Evolutionary conservation across 2,329 filamentous ascomycete species (phyloP).

Genomic region (Blumeriella jaapii): DNA sequence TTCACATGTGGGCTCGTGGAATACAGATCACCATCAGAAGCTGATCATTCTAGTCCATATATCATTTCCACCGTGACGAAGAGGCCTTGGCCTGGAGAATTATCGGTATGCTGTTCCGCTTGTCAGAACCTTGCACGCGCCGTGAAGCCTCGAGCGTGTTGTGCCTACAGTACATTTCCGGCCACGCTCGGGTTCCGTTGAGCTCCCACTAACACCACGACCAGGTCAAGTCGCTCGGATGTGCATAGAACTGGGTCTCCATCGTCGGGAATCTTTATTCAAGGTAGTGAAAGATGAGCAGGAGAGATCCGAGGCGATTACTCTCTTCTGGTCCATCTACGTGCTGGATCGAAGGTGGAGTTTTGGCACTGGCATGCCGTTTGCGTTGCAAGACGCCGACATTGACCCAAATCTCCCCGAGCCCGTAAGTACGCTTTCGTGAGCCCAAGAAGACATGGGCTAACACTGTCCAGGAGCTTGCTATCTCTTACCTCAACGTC

Average conservation of each 20-base stretch:
- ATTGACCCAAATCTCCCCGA: conserved; percentile 70
- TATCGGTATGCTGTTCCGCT: conserved; percentile 37
- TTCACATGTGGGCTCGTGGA: background rate
- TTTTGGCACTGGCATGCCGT: conserved; percentile 80
- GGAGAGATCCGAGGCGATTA: conserved; percentile 55
- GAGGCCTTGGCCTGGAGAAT: conserved; percentile 79
- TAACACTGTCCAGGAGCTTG: conserved; percentile 16
- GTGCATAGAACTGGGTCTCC: conserved; percentile 73
- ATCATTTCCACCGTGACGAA: conserved; percentile 76
- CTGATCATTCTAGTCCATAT: conserved; percentile 45
- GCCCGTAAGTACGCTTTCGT: conserved; percentile 46
- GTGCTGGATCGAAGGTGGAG: conserved; percentile 80
- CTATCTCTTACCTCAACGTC: conserved; percentile 57
- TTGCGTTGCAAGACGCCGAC: conserved; percentile 73
- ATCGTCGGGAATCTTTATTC: conserved; percentile 62
- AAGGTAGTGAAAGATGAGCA: conserved; percentile 55
- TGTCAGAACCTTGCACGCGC: background rate
- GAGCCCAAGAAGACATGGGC: conserved; percentile 14
- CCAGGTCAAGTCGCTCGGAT: conserved; percentile 64
- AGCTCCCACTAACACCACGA: background rate
- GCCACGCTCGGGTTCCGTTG: background rate
- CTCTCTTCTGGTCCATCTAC: conserved; percentile 79
- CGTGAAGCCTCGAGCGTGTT: background rate
- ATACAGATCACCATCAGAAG: conserved; percentile 21
- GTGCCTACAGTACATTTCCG: background rate